Percentiles rank a stretch among this genome's conserved stretches.
These are phyloP conservation scores for Chlorella sp. DNA, from an alignment of 139 green algal genomes.

Conservation along the genomic window DNA sequence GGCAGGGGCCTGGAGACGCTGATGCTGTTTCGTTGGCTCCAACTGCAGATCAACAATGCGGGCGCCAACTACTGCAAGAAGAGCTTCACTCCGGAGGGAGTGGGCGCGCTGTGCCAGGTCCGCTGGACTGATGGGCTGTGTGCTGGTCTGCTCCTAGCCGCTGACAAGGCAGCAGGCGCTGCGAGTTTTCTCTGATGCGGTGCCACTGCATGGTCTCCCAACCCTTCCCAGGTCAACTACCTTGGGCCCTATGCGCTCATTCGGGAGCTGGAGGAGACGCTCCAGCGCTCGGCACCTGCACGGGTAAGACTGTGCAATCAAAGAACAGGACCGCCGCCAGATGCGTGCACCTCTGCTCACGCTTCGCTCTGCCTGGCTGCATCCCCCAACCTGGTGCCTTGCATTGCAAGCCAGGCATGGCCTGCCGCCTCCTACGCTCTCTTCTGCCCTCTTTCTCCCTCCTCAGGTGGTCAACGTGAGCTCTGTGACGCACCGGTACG, in stretches of 20 bases:
- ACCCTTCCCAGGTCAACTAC: conserved; percentile 65
- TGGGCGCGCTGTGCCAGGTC: conserved; percentile 27
- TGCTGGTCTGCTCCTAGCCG: not conserved
- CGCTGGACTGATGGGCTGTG: not conserved
- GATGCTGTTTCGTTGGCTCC: too few relatives aligned
- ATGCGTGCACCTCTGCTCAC: too few relatives aligned
- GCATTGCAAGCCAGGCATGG: too few relatives aligned
- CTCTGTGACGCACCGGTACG: conserved; percentile 54
- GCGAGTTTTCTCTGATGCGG: not conserved
- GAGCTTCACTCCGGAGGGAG: conserved; percentile 15
- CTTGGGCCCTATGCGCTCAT: conserved; percentile 79
- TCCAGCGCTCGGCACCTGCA: conserved; percentile 37
- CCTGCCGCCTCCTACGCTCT: not conserved
- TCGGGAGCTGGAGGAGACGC: conserved; percentile 60
- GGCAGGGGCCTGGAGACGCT: too few relatives aligned
- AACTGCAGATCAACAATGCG: conserved; percentile 55
- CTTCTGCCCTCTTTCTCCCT: not conserved
- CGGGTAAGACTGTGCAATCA: too few relatives aligned
- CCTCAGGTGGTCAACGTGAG: conserved; percentile 61
- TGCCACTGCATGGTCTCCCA: not conserved
- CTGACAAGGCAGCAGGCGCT: too few relatives aligned
- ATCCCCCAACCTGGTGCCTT: not conserved
- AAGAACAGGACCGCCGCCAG: too few relatives aligned
- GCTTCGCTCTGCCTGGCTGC: too few relatives aligned
- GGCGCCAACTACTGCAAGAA: conserved; percentile 6